phyloP scores from a whole-genome alignment of 2,329 filamentous ascomycete species.

The Exophiala lecanii-corni region DNA sequence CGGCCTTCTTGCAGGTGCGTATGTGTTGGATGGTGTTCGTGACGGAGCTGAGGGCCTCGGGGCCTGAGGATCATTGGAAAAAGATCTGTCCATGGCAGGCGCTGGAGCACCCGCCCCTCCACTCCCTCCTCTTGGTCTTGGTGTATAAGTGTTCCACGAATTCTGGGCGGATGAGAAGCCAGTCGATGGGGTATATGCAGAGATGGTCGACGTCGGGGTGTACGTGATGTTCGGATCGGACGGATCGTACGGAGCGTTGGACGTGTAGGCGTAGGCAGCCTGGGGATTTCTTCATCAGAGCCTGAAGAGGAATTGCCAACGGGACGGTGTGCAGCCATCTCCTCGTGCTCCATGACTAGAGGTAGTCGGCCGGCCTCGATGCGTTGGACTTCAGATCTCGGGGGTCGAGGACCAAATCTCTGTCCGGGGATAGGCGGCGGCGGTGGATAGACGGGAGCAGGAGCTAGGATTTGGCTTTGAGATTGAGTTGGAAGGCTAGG shows the following conservation, averaged over 20 bases:
- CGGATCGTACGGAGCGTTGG: constrained; percentile 31
- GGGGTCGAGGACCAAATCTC: constrained; percentile 12
- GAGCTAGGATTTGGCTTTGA: constrained; percentile 15
- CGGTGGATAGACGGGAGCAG: constrained; percentile 16
- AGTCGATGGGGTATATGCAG: constrained; percentile 28
- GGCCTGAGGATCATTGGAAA: constrained; percentile 14
- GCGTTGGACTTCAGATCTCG: constrained; percentile 19
- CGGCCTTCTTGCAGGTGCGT: constrained; percentile 60
- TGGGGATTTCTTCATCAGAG: constrained; percentile 38
- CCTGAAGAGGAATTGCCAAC: constrained; percentile 34
- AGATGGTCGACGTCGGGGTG: constrained; percentile 30
- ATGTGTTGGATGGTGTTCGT: constrained; percentile 73
- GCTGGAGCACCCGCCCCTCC: constrained; percentile 38
- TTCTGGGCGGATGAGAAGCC: constrained; percentile 29
- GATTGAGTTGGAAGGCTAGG: constrained; percentile 6
- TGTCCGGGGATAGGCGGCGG: constrained; percentile 1
- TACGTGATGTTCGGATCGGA: constrained; percentile 30
- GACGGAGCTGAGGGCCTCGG: constrained; percentile 61
- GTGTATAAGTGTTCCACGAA: constrained; percentile 34
- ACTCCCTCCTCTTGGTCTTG: constrained; percentile 42
- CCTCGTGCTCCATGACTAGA: constrained; percentile 40
- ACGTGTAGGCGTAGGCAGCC: constrained; percentile 32
- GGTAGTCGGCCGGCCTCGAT: constrained; percentile 21
- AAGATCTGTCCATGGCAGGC: constrained; percentile 30
- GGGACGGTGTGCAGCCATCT: constrained; percentile 38